Evolutionary conservation across 805 yeast genomes (phyloP).

Genomic region (Peterozyma toletana): DNA sequence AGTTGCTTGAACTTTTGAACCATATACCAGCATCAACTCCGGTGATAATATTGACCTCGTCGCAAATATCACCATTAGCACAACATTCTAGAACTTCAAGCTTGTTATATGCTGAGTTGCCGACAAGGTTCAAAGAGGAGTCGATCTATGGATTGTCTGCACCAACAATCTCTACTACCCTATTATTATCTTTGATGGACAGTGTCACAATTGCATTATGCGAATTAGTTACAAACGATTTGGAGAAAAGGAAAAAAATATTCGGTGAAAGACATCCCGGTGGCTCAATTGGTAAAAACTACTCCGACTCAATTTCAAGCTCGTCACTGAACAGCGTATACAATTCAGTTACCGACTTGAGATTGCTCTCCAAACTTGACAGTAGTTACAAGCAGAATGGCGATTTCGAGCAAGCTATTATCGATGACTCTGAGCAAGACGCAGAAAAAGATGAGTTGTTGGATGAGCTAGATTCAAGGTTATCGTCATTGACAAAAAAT

Average conservation of each 20-base stretch:
- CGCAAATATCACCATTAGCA: slow-evolving; percentile 48
- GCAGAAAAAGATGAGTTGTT: neutral
- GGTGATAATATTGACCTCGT: slow-evolving; percentile 57
- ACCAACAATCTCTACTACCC: slow-evolving; percentile 79
- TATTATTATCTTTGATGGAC: slow-evolving; percentile 71
- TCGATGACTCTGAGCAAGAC: neutral
- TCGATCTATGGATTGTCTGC: slow-evolving; percentile 75
- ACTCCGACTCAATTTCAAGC: slow-evolving; percentile 12
- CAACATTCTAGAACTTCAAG: slow-evolving; percentile 40
- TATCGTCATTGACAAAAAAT: neutral
- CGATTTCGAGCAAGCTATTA: too few species aligned
- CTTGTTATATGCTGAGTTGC: slow-evolving; percentile 56
- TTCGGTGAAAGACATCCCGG: slow-evolving; percentile 84
- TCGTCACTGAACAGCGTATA: slow-evolving; percentile 18
- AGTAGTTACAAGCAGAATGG: neutral
- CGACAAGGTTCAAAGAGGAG: slow-evolving; percentile 49
- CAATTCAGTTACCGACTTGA: neutral
- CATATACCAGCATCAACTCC: slow-evolving; percentile 50
- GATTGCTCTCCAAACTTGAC: neutral
- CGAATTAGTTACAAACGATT: slow-evolving; percentile 57
- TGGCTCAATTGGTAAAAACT: slow-evolving; percentile 73
- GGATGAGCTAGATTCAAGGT: neutral
- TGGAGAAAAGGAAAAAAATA: slow-evolving; percentile 38
- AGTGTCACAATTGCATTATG: slow-evolving; percentile 69
- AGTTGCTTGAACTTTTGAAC: slow-evolving; percentile 49